Percentiles rank a stretch among this genome's conserved stretches.
Conservation (phyloP, 768 basidiomycete species). For the Mycena vulgaris region DNA sequence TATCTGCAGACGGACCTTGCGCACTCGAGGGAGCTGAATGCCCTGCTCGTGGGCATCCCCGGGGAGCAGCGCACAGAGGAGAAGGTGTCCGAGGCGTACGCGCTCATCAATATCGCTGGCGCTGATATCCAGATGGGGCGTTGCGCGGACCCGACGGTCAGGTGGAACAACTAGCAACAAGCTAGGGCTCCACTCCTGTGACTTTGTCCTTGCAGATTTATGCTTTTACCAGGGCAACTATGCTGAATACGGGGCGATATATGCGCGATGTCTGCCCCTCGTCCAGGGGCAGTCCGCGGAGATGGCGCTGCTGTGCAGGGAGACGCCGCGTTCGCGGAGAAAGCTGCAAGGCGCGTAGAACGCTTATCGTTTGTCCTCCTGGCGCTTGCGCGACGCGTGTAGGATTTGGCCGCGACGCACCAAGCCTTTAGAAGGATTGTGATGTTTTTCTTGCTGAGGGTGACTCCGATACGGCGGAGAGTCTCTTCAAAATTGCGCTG, state of each 20-base stretch:
- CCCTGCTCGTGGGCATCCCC: not conserved
- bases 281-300: constrained; percentile 1
- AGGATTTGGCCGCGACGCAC: constrained; percentile 1
- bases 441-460: not conserved
- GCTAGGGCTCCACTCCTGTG: not conserved
- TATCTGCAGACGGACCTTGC: not conserved
- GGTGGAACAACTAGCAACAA: not conserved
- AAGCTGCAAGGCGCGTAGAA: not conserved
- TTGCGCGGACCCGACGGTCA: not conserved
- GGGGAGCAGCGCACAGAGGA: constrained; percentile 14
- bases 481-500: constrained; percentile 5
- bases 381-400: not conserved
- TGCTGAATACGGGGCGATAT: not conserved
- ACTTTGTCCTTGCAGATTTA: not conserved
- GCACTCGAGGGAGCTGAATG: not conserved
- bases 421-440: constrained; percentile 8
- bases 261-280: not conserved
- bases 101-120: constrained; percentile 8
- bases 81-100: constrained; percentile 16
- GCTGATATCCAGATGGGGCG: constrained; percentile 14
- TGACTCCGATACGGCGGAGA: not conserved
- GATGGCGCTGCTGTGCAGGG: not conserved
- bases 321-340: constrained; percentile 9
- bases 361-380: constrained; percentile 5
- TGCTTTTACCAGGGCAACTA: constrained; percentile 6